These are phyloP conservation scores for Cystobasidium tubakii DNA, from an alignment of 768 basidiomycete species.

Conservation along the genomic window DNA sequence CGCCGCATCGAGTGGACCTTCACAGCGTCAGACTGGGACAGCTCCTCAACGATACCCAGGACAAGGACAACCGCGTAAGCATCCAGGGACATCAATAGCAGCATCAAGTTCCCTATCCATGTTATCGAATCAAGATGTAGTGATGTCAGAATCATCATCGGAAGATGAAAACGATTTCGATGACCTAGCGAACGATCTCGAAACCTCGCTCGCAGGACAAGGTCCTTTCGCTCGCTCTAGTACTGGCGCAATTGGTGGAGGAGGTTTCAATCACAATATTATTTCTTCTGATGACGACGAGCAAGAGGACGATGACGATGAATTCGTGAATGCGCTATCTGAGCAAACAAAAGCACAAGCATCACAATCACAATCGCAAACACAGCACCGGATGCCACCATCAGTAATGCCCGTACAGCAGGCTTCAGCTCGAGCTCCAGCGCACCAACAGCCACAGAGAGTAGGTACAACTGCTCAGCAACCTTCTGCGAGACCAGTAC, in stretches of 20 bases:
- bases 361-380: not conserved
- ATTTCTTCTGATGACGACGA: not conserved
- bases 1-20: not conserved
- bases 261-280: not conserved
- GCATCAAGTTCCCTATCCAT: not conserved
- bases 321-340: not conserved
- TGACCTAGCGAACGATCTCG: conserved; percentile 32
- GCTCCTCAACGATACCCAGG: not conserved
- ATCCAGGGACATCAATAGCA: not conserved
- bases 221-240: not conserved
- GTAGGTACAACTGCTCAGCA: not conserved
- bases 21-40: not conserved
- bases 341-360: not conserved
- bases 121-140: not conserved
- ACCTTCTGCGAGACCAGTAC: not conserved
- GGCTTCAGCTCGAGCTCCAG: not conserved
- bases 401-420: not conserved
- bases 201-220: conserved; percentile 15
- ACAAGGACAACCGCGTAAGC: not conserved
- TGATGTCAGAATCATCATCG: not conserved
- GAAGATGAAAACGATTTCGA: conserved; percentile 32
- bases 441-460: not conserved
- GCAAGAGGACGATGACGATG: not conserved
- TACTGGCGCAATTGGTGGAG: not conserved
- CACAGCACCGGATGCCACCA: not conserved